A percentile compares a stretch with the other conserved stretches of the same genome.
phyloP scores from a whole-genome alignment of 495 filamentous ascomycete genomes.

The Lentithecium fluviatile region DNA sequence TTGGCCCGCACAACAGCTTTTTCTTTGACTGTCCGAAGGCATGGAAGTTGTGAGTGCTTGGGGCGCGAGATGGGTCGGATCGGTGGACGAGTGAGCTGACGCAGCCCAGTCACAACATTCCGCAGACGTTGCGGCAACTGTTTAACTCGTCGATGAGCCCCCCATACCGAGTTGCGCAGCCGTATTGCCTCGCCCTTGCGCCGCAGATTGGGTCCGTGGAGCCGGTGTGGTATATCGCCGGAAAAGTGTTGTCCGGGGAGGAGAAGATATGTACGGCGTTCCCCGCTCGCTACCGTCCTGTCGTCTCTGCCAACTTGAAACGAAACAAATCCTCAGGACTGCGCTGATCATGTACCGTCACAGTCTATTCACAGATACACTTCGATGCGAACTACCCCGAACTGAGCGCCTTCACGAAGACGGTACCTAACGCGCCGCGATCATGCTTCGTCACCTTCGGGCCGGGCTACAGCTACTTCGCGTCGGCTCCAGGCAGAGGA shows the following conservation, averaged over 20 bases:
- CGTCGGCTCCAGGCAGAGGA: conserved; percentile 22
- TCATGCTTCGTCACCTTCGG: conserved; percentile 27
- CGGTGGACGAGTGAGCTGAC: neutral
- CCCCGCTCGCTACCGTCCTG: neutral
- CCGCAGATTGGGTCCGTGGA: conserved; percentile 22
- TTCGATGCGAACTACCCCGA: conserved; percentile 36
- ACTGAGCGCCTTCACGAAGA: conserved; percentile 26
- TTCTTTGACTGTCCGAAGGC: conserved; percentile 38
- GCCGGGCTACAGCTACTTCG: conserved; percentile 23
- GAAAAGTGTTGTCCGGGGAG: conserved; percentile 29
- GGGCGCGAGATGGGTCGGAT: neutral
- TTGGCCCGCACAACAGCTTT: conserved; percentile 35
- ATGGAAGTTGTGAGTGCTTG: conserved; percentile 34
- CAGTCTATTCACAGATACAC: conserved; percentile 32
- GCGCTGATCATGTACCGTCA: neutral
- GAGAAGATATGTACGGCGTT: conserved; percentile 32
- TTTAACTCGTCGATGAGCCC: conserved; percentile 34
- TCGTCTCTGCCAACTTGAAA: neutral
- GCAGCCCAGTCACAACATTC: conserved; percentile 28
- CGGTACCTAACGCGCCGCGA: conserved; percentile 20
- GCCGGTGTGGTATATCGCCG: conserved; percentile 34
- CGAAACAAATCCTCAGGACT: conserved; percentile 20
- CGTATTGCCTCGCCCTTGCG: conserved; percentile 32
- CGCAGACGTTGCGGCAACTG: conserved; percentile 30
- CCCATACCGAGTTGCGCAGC: conserved; percentile 30